Evolutionary conservation across 495 filamentous ascomycete genomes (phyloP), one percentile per base, ranked within the genome.

Genomic region (Halenospora varia): DNA sequence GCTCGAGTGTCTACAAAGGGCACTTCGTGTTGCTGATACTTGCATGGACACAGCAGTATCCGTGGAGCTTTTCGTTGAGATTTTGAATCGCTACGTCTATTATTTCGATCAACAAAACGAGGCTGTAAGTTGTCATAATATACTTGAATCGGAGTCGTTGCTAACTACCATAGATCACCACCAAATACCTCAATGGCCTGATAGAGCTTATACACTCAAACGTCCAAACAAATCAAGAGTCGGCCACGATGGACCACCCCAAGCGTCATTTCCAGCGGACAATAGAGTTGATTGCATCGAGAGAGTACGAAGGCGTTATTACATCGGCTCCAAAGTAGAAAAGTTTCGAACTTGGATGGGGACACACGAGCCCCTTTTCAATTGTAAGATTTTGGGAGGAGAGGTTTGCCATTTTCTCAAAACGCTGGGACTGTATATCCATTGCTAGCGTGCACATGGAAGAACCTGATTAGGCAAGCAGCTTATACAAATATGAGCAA

Each of bases 11-110:
- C 78, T 98, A 15, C 94, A 97, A 70, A 88, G 94, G 54, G 95
- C 94, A 18, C 84, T 97, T 19, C 88, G 94, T 49, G 94, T 98
- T 8, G 94, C 94, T 1, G 94, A 98, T 71, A 94, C 94, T 4
- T 98, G 94, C 74, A 98, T 98, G 94, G 94, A 98, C 71, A 92
- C 92, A n/a, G 92, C 91, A 9, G 96, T 97, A 2, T 96, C 90
- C 2, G 91, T 97, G 22, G 94, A 98, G 73, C 78, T 98, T 41
- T 98, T 98, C 66, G 94, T 98, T 48, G 94, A 98, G 73, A 97
- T 98, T 59, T 75, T 98, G 57, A 96, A 97, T 67, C 83, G 94
- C 68, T 98, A 97, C 73, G 94, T 97, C 51, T 98, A 98, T 71
- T 97, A 97, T 72, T 98, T 96, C 73, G 94, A 98, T 72, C 91